A percentile compares a stretch with the other conserved stretches of the same genome.
These are phyloP conservation scores for Backusella circina DNA, from an alignment of 192 early-diverging fungal species.

Conservation along the genomic window DNA sequence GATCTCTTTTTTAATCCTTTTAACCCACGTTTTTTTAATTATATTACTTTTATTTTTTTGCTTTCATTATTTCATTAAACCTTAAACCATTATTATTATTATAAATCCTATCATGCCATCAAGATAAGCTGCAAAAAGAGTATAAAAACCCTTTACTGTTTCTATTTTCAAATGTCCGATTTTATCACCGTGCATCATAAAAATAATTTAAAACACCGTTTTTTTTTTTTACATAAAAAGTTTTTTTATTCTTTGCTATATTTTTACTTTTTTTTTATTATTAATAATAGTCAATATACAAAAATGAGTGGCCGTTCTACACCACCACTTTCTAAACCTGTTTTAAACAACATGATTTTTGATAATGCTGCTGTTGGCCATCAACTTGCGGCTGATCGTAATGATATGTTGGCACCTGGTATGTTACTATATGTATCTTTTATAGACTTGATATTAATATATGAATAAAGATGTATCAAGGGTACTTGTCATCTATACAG, in stretches of 20 bases:
- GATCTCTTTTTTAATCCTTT: no score
- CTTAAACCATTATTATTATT: no score
- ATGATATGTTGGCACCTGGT: constrained; percentile 61
- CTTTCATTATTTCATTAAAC: no score
- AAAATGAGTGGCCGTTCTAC: not conserved
- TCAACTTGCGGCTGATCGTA: constrained; percentile 50
- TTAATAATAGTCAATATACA: not conserved
- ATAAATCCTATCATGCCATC: no score
- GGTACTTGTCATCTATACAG: constrained; percentile 92
- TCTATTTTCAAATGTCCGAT: not conserved
- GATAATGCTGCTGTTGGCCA: constrained; percentile 35
- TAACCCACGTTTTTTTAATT: no score
- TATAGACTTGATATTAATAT: not conserved
- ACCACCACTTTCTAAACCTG: not conserved
- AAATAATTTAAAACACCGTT: not conserved
- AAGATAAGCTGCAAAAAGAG: no score
- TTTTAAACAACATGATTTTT: constrained; percentile 12
- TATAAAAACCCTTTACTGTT: no score
- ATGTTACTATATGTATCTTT: not conserved
- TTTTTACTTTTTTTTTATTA: not conserved
- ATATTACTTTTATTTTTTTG: no score
- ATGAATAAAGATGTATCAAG: constrained; percentile 59
- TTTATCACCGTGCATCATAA: not conserved
- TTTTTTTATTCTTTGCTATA: not conserved
- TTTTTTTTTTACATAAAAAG: not conserved